phyloP scores from a whole-genome alignment of 1,284 basidiomycete genomes.

The Ceratobasidium sp. region DNA sequence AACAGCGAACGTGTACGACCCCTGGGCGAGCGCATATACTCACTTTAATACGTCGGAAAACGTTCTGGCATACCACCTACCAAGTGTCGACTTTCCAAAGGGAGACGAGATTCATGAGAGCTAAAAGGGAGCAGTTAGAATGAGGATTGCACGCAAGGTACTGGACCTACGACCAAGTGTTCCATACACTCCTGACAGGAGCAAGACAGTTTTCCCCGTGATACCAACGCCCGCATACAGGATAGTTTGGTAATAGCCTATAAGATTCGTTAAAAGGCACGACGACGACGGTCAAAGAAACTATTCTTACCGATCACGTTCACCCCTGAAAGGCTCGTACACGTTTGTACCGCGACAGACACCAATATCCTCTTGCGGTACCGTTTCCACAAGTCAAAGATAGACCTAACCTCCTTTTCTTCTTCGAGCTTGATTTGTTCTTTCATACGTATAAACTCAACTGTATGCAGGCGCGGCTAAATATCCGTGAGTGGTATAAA shows the following conservation, averaged over 20 bases:
- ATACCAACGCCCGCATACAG: conserved; percentile 37
- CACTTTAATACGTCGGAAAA: not conserved
- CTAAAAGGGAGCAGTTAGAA: not conserved
- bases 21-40: conserved; percentile 1
- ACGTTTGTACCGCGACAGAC: conserved; percentile 38
- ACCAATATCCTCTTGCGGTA: conserved; percentile 34
- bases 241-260: conserved; percentile 42
- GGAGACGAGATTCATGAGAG: conserved; percentile 20
- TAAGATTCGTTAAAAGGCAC: not conserved
- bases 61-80: not conserved
- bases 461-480: conserved; percentile 33
- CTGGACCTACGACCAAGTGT: conserved; percentile 37
- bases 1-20: conserved; percentile 37
- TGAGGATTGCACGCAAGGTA: not conserved
- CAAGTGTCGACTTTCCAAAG: conserved; percentile 41
- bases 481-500: not conserved
- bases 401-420: conserved; percentile 28
- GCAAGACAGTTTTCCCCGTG: conserved; percentile 33
- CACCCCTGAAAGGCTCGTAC: conserved; percentile 36
- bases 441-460: conserved; percentile 40
- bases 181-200: conserved; percentile 33
- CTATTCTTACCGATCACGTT: conserved; percentile 28
- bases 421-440: conserved; percentile 39
- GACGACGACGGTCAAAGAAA: not conserved
- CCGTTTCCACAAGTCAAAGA: conserved; percentile 20